Evolutionary conservation across 805 yeast species (phyloP), one percentile per base, ranked within the genome.

Genomic region (Clavispora carvajalis): DNA sequence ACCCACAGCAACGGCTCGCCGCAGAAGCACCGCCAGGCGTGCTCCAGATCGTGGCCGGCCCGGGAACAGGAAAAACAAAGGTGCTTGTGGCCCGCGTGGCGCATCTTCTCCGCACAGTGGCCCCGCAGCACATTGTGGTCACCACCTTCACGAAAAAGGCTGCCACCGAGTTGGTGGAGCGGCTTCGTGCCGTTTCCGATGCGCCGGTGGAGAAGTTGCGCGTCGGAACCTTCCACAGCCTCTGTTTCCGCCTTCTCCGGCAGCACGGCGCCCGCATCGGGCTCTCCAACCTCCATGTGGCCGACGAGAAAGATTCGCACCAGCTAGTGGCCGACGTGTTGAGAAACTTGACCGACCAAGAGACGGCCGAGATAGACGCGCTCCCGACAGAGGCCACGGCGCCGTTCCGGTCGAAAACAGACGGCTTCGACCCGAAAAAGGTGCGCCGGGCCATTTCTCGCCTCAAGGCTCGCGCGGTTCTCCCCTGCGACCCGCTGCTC

Each of bases 121-220:
- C 69, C 1, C 90, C 97, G 0, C 66, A 70, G 24, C 63, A 74
- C 35, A 73, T 93, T 15, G 74, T 91, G 1, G 93, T 90, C 16
- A 87, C 96, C 5, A 90, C 98, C 0, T 91, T 91, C 65, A 91
- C 98, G 10, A 85, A 86, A 52, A 86, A 85, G 52, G 98, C 99
- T 0, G 95, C 97, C 1, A 74, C 70, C 38, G 98, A 91, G 62
- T 82, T 91, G 85, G 62, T 67, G 10, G 82, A 77, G 23, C 68
- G 98, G 31, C 60, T 91, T 15, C 41, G 38, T 0, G 34, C 18
- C 4, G 26, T 75, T 37, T 52, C 67, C 0, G 55, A 59, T 5
- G 57, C 77, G 40, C 61, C 68, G 25, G 48, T 69, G 3, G 57
- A 66, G 1, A 68, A 70, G 35, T 59, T 91, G 16, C 61, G 81